Percentiles rank a stretch among this genome's conserved stretches.
Evolutionary conservation across 805 yeast genomes (phyloP).

Genomic region (Kodamaea kaohsiungensis): DNA sequence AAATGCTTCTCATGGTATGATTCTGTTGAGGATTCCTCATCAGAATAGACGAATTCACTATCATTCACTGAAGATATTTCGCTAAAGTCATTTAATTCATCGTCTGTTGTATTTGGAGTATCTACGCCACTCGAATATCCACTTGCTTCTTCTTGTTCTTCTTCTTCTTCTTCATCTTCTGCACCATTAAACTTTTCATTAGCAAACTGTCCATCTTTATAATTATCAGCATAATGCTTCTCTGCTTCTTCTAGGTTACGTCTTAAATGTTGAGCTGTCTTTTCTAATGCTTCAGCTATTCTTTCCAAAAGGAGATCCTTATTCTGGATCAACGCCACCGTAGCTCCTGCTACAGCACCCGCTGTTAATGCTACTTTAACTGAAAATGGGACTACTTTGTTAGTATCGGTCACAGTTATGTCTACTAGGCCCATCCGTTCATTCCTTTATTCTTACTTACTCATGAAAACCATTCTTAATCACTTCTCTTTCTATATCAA

Average conservation of each 20-base stretch:
- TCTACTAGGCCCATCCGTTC: background rate
- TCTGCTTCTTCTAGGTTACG: slow-evolving; percentile 16
- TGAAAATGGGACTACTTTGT: slow-evolving; percentile 31
- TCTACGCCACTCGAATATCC: slow-evolving; percentile 4
- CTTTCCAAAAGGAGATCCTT: slow-evolving; percentile 29
- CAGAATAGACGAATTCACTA: slow-evolving; percentile 1
- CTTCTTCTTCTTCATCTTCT: slow-evolving; percentile 8
- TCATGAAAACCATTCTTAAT: slow-evolving; percentile 12
- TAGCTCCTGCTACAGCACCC: slow-evolving; percentile 38
- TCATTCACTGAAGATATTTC: slow-evolving; percentile 3
- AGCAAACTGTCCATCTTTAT: slow-evolving; percentile 8
- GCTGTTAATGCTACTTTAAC: slow-evolving; percentile 32
- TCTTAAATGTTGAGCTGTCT: slow-evolving; percentile 33
- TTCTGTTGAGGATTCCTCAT: background rate
- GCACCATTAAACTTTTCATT: slow-evolving; percentile 11
- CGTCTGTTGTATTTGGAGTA: slow-evolving; percentile 11
- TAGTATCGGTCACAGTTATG: background rate
- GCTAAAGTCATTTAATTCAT: slow-evolving; percentile 3
- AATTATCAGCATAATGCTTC: slow-evolving; percentile 23
- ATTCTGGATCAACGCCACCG: slow-evolving; percentile 31
- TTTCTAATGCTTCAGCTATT: slow-evolving; percentile 28
- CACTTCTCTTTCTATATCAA: background rate
- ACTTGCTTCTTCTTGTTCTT: background rate
- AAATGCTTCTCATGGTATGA: background rate
- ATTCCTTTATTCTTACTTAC: slow-evolving; percentile 8